Evolutionary conservation across 139 green algal species (phyloP), one percentile per base, ranked within the genome.

Genomic region (Chlorella sp.): DNA sequence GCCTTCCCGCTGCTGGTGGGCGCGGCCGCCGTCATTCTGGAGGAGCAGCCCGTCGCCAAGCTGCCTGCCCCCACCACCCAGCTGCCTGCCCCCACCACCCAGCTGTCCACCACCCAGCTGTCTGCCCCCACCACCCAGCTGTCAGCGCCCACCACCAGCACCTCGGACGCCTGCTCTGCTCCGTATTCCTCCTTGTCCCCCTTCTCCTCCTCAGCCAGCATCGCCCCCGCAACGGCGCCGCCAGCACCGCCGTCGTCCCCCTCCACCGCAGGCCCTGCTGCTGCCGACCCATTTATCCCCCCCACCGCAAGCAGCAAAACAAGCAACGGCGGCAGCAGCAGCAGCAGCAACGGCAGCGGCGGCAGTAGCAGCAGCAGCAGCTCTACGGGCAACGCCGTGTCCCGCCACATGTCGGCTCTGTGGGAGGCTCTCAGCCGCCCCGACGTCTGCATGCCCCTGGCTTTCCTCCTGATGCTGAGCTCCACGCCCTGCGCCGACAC

Each of bases 1-100:
- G 20, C 65, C 36, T 83, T 83, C 70, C 78, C 78, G 34, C 69
- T 83, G 29, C 68, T 83, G 3, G 71, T 76, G 26, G 42, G 61
- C 26, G 36, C 50, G 3, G 60, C 68, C 24, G 35, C 73, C 31
- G 62, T 83, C 2, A 27, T 83, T 14, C 34, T 83, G 31, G 51
- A 76, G 26, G 78, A 83, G 69, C n/a, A 73, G 34, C 62, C 30
- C 1, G n/a, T 71, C 51, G 36, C 23, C 35, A 50, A 2, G 20
- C 2, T 27, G 20, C 0, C 4, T 23, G 22, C 2, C 35, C 3
- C 24, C 66, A 60, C 26, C 35, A 33, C 35, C 66, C 26, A 33
- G 5, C 24, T 5, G 35, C 17, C 35, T 10, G 1, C 30, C 10
- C 31, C 1, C 29, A 32, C 4, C 65, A 33, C 1, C 49, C 32